These are phyloP conservation scores for Syzygium aqueum DNA, from an alignment of 345 rosid genomes.

Conservation along the genomic window DNA sequence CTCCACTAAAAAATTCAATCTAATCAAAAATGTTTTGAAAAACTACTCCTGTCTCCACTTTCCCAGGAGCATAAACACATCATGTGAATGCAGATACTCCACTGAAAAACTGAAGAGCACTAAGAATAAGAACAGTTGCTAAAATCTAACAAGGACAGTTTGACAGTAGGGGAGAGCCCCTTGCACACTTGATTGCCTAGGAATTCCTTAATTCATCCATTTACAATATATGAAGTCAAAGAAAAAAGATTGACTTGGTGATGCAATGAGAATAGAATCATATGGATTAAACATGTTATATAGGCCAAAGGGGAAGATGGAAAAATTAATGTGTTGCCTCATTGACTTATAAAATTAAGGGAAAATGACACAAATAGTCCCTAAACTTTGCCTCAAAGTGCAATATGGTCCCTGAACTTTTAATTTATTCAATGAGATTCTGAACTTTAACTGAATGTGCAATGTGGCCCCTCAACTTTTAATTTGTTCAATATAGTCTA, in stretches of 20 bases:
- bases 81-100: background rate
- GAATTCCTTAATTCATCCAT: background rate
- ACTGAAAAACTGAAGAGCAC: background rate
- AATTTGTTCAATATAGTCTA: no score
- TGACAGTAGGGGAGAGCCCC: background rate
- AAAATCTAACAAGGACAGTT: background rate
- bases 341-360: background rate
- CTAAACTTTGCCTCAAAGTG: no score
- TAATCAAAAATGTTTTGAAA: background rate
- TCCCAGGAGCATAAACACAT: background rate
- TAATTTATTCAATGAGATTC: no score
- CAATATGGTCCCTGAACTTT: no score
- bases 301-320: background rate
- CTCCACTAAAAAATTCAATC: background rate
- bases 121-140: background rate
- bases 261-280: background rate
- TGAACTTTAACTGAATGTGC: no score
- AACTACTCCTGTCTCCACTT: background rate
- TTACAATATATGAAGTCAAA: background rate
- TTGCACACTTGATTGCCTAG: background rate
- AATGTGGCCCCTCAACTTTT: no score
- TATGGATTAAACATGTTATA: background rate
- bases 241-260: background rate
- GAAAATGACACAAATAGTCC: no score
- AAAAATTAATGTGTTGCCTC: background rate